Evolutionary conservation across 2,329 filamentous ascomycete species (phyloP).

Genomic region (Monosporascus sp.): DNA sequence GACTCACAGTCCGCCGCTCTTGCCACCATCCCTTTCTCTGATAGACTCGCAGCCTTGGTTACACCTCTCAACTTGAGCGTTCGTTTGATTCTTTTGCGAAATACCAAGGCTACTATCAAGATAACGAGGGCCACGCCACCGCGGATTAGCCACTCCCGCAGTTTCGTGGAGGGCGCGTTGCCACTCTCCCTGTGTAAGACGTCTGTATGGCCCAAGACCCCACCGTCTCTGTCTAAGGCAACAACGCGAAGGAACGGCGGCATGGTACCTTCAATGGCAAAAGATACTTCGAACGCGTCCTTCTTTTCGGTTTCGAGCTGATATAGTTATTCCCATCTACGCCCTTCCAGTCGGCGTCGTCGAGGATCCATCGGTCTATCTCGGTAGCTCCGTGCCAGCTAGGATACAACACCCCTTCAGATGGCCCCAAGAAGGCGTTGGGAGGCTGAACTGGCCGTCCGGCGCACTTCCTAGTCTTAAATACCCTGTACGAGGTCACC

Average conservation of each 20-base stretch:
- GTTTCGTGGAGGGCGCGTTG: conserved; percentile 3
- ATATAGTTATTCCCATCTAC: conserved; percentile 1
- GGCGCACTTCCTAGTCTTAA: conserved; percentile 11
- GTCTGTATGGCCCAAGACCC: conserved; percentile 7
- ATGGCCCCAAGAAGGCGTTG: neutral
- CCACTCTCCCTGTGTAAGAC: conserved; percentile 8
- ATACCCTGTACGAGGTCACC: conserved; percentile 14
- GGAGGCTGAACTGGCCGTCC: conserved; percentile 8
- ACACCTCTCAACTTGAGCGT: neutral
- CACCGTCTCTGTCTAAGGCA: conserved; percentile 5
- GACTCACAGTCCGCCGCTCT: neutral
- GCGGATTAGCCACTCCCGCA: neutral
- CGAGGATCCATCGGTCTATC: conserved; percentile 10
- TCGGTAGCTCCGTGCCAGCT: conserved; percentile 16
- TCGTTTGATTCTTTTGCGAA: neutral
- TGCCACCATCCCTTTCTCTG: neutral
- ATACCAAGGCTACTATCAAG: neutral
- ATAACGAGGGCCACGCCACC: neutral
- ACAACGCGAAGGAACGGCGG: conserved; percentile 9
- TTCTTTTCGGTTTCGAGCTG: conserved; percentile 5
- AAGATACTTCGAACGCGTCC: conserved; percentile 9
- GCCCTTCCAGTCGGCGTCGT: conserved; percentile 5
- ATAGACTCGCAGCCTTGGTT: neutral
- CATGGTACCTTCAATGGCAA: conserved; percentile 3
- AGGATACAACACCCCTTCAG: conserved; percentile 8